Conservation (phyloP, 1,139 yeast species). For the Geotrichum europaeum region DNA sequence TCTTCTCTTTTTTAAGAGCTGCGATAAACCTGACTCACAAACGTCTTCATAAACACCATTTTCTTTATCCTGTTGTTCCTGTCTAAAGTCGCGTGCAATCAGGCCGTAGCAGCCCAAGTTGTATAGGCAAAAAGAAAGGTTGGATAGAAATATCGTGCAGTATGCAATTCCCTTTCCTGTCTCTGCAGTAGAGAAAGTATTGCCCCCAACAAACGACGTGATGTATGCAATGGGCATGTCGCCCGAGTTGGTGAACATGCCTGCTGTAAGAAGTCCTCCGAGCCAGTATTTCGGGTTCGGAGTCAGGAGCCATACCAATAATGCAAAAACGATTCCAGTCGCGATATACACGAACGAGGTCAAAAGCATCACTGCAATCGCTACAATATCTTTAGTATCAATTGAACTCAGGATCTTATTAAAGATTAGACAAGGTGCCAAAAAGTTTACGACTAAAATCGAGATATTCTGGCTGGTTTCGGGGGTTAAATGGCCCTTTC, state of each 20-base stretch:
- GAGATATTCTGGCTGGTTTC: conserved; percentile 65
- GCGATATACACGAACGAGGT: conserved; percentile 47
- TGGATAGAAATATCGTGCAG: conserved; percentile 70
- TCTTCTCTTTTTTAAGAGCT: neutral
- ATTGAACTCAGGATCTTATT: conserved; percentile 56
- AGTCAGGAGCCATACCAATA: conserved; percentile 33
- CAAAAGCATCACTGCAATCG: conserved; percentile 65
- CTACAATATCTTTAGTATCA: conserved; percentile 48
- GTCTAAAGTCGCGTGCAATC: conserved; percentile 58
- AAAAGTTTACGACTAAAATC: conserved; percentile 60
- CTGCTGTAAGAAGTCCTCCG: conserved; percentile 71
- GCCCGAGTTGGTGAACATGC: conserved; percentile 54
- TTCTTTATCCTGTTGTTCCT: conserved; percentile 3
- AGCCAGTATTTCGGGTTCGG: conserved; percentile 68
- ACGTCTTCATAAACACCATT: neutral
- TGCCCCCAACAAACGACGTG: conserved; percentile 66
- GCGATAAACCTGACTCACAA: conserved; percentile 4
- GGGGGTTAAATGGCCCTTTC: conserved; percentile 43
- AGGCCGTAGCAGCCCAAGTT: conserved; percentile 68
- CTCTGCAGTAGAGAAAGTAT: conserved; percentile 50
- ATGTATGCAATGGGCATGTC: conserved; percentile 87
- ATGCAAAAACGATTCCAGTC: conserved; percentile 31
- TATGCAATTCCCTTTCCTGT: conserved; percentile 81
- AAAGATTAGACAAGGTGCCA: conserved; percentile 75
- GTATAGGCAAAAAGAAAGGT: conserved; percentile 66